These are phyloP conservation scores for Mortierella sp. DNA, from an alignment of 371 early-diverging fungal species.

Conservation along the genomic window DNA sequence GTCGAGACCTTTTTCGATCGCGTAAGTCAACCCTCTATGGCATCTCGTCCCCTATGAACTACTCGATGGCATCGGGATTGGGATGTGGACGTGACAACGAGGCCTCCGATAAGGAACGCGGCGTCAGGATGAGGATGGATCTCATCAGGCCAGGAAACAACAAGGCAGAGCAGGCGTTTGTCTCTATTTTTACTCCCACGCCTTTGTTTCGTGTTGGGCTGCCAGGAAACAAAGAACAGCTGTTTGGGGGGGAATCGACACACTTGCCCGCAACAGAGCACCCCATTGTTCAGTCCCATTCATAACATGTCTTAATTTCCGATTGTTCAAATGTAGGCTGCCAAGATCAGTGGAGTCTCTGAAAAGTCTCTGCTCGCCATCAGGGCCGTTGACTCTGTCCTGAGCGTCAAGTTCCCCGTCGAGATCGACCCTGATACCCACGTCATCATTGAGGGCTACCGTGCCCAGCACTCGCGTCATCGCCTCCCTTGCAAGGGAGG, in stretches of 20 bases:
- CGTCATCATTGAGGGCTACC: slow-evolving; percentile 84
- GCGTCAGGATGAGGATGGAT: not conserved
- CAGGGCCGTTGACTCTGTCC: slow-evolving; percentile 81
- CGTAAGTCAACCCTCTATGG: slow-evolving; percentile 4
- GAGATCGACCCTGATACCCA: slow-evolving; percentile 78
- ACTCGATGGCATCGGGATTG: not conserved
- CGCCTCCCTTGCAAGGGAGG: slow-evolving; percentile 90
- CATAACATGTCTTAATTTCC: slow-evolving; percentile 80
- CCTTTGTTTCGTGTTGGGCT: too few species aligned
- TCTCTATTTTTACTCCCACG: too few species aligned
- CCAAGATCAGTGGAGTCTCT: slow-evolving; percentile 76
- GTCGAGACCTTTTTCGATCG: slow-evolving; percentile 84
- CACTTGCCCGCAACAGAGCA: too few species aligned
- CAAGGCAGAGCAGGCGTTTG: not conserved
- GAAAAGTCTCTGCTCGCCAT: slow-evolving; percentile 79
- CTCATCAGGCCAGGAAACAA: not conserved
- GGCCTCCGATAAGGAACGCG: too few species aligned
- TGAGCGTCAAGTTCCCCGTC: slow-evolving; percentile 89
- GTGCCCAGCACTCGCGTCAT: slow-evolving; percentile 92
- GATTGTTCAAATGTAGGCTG: slow-evolving; percentile 90
- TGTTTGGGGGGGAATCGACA: too few species aligned
- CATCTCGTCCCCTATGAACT: not conserved
- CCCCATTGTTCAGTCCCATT: slow-evolving; percentile 79
- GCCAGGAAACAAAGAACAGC: too few species aligned
- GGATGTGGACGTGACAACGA: not conserved